Evolutionary conservation across 495 filamentous ascomycete species (phyloP).

Genomic region (Penicillium cataractarum): DNA sequence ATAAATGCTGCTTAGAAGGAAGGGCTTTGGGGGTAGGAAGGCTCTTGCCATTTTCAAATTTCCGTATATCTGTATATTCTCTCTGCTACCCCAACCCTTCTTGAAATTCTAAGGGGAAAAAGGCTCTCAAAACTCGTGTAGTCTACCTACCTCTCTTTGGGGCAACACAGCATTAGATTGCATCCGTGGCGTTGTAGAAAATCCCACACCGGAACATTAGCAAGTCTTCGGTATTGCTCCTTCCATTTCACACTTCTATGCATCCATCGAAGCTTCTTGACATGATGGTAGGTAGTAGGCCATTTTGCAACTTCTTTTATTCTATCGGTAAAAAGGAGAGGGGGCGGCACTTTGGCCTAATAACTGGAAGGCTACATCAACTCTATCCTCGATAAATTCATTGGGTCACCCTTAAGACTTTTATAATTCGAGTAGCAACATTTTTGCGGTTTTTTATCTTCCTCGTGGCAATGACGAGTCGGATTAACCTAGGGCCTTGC

Average conservation of each 20-base stretch:
- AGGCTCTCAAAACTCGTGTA: background rate
- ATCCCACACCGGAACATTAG: slow-evolving; percentile 4
- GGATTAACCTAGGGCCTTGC: background rate
- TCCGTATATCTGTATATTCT: background rate
- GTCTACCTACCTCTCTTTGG: slow-evolving; percentile 1
- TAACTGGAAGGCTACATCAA: slow-evolving; percentile 31
- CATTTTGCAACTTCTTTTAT: background rate
- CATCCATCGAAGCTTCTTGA: slow-evolving; percentile 19
- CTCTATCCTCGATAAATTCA: slow-evolving; percentile 30
- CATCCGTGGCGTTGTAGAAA: background rate
- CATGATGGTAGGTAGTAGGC: background rate
- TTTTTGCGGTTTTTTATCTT: slow-evolving; percentile 3
- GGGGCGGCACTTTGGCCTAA: slow-evolving; percentile 16
- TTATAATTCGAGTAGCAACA: background rate
- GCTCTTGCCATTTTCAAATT: too few relatives aligned
- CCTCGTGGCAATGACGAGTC: slow-evolving; percentile 21
- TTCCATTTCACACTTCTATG: slow-evolving; percentile 7
- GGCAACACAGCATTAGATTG: slow-evolving; percentile 7
- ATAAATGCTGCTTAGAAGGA: too few relatives aligned
- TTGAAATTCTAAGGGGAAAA: too few relatives aligned
- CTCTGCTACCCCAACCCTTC: too few relatives aligned
- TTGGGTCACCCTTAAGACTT: background rate
- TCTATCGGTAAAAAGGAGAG: slow-evolving; percentile 1
- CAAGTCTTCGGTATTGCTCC: background rate
- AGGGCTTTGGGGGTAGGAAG: too few relatives aligned